Evolutionary conservation across 352 stramenopile species (phyloP).

Genomic region (Globisporangium yorkense): DNA sequence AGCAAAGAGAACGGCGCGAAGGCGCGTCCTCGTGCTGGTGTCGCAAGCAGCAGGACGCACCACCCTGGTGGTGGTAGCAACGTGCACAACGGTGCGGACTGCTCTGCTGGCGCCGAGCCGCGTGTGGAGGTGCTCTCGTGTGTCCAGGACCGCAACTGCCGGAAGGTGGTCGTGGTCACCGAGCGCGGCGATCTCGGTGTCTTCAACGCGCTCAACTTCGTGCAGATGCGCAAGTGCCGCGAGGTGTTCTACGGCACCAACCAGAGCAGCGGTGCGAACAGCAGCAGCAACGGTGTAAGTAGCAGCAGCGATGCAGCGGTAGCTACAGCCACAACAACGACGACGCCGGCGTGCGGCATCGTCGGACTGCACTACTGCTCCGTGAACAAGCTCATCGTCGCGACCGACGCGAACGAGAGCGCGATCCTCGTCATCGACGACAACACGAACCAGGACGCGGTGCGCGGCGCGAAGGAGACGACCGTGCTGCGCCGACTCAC

Average conservation of each 20-base stretch:
- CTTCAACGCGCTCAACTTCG: conserved; percentile 71
- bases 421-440: conserved; percentile 68
- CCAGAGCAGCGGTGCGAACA: neutral
- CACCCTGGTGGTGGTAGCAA: neutral
- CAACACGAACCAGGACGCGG: conserved; percentile 39
- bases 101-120: conserved; percentile 15
- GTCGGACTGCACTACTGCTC: conserved; percentile 68
- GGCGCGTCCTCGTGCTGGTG: neutral
- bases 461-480: conserved; percentile 33
- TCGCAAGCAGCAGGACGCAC: neutral
- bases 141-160: conserved; percentile 45
- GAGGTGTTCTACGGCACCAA: conserved; percentile 28
- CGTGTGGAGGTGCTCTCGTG: conserved; percentile 42
- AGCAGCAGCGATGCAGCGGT: neutral
- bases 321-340: neutral
- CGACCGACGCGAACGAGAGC: conserved; percentile 31
- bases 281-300: neutral
- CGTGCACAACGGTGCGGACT: conserved; percentile 14
- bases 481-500: conserved; percentile 48
- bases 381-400: conserved; percentile 65
- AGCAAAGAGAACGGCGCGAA: neutral
- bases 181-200: conserved; percentile 54
- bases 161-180: conserved; percentile 55
- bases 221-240: conserved; percentile 62
- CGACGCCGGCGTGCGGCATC: conserved; percentile 33